Evolutionary conservation across 2,329 filamentous ascomycete species (phyloP).

Genomic region (Thelonectria rubi): DNA sequence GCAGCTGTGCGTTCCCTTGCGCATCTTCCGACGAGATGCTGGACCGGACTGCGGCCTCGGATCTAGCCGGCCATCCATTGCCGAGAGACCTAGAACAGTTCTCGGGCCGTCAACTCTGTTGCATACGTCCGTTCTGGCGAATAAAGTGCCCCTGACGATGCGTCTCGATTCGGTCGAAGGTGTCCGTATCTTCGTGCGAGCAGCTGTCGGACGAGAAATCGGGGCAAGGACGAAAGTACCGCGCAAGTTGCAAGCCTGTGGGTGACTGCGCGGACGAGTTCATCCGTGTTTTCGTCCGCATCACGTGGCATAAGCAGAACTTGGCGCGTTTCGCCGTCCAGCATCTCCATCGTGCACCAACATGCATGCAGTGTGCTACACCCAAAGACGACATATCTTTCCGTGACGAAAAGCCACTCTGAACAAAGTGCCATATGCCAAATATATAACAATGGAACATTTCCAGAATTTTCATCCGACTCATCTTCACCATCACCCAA

Average conservation of each 20-base stretch:
- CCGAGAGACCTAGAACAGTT: background rate
- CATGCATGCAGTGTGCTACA: background rate
- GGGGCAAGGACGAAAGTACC: background rate
- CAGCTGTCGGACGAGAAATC: no score
- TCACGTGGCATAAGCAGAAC: background rate
- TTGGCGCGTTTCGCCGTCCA: background rate
- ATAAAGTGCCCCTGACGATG: background rate
- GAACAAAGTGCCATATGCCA: background rate
- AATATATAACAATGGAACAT: background rate
- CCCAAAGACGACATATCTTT: background rate
- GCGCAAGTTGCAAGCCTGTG: background rate
- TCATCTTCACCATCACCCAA: background rate
- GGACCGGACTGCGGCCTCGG: background rate
- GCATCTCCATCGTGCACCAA: background rate
- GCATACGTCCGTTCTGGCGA: background rate
- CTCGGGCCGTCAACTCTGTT: no score
- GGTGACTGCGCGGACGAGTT: background rate
- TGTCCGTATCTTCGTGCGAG: background rate
- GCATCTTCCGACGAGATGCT: slow-evolving; percentile 26
- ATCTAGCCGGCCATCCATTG: background rate
- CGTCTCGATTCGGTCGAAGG: background rate
- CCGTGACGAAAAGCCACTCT: background rate
- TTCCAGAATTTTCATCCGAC: background rate
- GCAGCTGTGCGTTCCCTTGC: slow-evolving; percentile 40
- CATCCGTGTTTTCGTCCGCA: slow-evolving; percentile 1